Conservation (phyloP, 148 eudicot species). For the Rhododendron griersonianum region DNA sequence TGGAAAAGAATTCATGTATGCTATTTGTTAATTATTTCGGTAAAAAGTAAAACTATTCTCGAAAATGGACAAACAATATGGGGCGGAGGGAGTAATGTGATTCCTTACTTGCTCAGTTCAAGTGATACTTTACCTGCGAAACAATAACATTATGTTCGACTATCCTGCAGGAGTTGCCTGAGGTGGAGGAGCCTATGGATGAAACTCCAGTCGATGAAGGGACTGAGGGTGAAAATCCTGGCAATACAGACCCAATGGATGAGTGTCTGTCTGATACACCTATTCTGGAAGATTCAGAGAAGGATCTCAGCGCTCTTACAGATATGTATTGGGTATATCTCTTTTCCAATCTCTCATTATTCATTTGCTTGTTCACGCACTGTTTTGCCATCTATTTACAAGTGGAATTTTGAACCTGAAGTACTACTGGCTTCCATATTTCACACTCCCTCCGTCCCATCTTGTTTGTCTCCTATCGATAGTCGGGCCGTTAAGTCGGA, state of each 20-base stretch:
- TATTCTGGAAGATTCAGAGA: slow-evolving; percentile 32
- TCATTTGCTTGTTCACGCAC: neutral
- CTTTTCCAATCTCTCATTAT: slow-evolving; percentile 1
- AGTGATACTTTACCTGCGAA: slow-evolving; percentile 6
- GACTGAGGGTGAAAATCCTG: slow-evolving; percentile 22
- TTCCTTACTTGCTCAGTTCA: neutral
- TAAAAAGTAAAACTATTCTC: neutral
- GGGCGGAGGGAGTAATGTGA: neutral
- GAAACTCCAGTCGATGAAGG: slow-evolving; percentile 32
- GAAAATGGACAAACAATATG: neutral
- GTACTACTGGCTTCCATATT: neutral
- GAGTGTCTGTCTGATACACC: slow-evolving; percentile 38
- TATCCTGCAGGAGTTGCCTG: slow-evolving; percentile 41
- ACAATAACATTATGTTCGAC: neutral
- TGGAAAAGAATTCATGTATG: neutral
- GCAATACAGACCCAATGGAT: slow-evolving; percentile 44
- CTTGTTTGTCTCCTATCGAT: neutral
- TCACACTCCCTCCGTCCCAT: neutral
- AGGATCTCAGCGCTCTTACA: slow-evolving; percentile 53
- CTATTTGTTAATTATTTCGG: neutral
- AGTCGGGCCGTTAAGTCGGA: neutral
- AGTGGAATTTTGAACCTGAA: neutral
- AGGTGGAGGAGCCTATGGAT: slow-evolving; percentile 48
- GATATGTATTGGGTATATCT: slow-evolving; percentile 84
- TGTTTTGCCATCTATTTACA: neutral